Conservation (phyloP, 768 basidiomycete species). For the Boletus insuetus region DNA sequence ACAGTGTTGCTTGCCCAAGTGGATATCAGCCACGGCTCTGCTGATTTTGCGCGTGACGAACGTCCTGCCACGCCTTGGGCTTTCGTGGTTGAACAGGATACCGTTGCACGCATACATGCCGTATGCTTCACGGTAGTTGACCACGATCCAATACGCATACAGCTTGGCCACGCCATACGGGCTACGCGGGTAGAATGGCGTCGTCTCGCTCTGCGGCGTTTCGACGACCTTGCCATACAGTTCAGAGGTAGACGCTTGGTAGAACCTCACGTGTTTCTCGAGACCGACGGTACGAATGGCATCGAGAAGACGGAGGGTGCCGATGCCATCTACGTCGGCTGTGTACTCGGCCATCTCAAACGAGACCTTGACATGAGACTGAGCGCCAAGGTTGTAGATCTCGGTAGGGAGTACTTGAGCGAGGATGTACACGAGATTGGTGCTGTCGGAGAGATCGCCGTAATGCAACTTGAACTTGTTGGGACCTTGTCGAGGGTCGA, state of each 20-base stretch:
- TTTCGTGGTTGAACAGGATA: slow-evolving; percentile 98
- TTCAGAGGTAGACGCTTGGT: slow-evolving; percentile 97
- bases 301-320: slow-evolving; percentile 92
- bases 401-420: slow-evolving; percentile 93
- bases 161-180: slow-evolving; percentile 97
- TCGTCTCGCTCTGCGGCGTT: slow-evolving; percentile 93
- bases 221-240: slow-evolving; percentile 96
- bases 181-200: slow-evolving; percentile 97
- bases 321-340: slow-evolving; percentile 93
- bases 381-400: slow-evolving; percentile 97
- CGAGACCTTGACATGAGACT: slow-evolving; percentile 98
- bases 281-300: slow-evolving; percentile 95
- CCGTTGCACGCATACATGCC: slow-evolving; percentile 97
- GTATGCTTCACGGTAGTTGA: slow-evolving; percentile 93
- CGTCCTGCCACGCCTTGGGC: slow-evolving; percentile 88
- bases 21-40: slow-evolving; percentile 90
- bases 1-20: slow-evolving; percentile 82
- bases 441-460: slow-evolving; percentile 92
- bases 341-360: slow-evolving; percentile 99
- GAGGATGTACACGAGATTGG: slow-evolving; percentile 95
- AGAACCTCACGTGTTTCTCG: slow-evolving; percentile 91
- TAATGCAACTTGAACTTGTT: slow-evolving; percentile 84
- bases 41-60: slow-evolving; percentile 97
- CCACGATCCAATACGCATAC: slow-evolving; percentile 87
- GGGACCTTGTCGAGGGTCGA: slow-evolving; percentile 43